A percentile compares a stretch with the other conserved stretches of the same genome.
Conservation (phyloP, 2,329 filamentous ascomycete species). For the Dryadomyces sulphureus region DNA sequence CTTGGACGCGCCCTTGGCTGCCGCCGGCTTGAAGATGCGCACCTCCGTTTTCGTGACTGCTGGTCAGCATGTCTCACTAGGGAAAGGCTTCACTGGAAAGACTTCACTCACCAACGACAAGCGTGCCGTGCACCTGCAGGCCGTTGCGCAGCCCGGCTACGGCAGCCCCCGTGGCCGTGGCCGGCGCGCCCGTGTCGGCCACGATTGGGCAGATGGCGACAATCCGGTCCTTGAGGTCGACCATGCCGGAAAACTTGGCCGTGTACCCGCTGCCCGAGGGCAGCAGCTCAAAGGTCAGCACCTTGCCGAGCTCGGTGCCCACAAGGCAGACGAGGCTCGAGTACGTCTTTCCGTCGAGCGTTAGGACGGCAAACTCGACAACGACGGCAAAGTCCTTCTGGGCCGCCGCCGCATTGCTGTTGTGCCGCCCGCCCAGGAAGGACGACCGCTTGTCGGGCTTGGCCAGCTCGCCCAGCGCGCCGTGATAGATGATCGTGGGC, state of each 20-base stretch:
- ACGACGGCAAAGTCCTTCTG: conserved; percentile 60
- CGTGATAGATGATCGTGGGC: conserved; percentile 67
- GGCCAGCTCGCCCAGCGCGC: conserved; percentile 55
- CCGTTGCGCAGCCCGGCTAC: conserved; percentile 69
- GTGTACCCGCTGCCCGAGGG: conserved; percentile 61
- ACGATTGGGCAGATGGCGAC: conserved; percentile 69
- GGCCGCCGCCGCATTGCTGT: conserved; percentile 15
- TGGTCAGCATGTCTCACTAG: conserved; percentile 11
- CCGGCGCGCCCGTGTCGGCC: conserved; percentile 59
- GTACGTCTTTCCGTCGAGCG: conserved; percentile 82
- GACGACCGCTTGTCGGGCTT: conserved; percentile 65
- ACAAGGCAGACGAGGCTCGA: conserved; percentile 90
- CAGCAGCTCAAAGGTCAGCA: conserved; percentile 82
- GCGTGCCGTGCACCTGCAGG: conserved; percentile 58
- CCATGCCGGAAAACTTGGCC: conserved; percentile 55
- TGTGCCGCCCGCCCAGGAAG: conserved; percentile 44
- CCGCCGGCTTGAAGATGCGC: conserved; percentile 77
- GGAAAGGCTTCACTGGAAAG: no score
- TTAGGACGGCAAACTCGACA: conserved; percentile 89
- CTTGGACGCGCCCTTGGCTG: conserved; percentile 80
- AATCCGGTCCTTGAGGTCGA: conserved; percentile 51
- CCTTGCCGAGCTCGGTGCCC: conserved; percentile 69
- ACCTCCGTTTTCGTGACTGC: conserved; percentile 55
- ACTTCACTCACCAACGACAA: conserved; percentile 50
- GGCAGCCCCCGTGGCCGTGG: conserved; percentile 57